phyloP scores from a whole-genome alignment of 2,329 filamentous ascomycete species.

The Monilinia fructigena region DNA sequence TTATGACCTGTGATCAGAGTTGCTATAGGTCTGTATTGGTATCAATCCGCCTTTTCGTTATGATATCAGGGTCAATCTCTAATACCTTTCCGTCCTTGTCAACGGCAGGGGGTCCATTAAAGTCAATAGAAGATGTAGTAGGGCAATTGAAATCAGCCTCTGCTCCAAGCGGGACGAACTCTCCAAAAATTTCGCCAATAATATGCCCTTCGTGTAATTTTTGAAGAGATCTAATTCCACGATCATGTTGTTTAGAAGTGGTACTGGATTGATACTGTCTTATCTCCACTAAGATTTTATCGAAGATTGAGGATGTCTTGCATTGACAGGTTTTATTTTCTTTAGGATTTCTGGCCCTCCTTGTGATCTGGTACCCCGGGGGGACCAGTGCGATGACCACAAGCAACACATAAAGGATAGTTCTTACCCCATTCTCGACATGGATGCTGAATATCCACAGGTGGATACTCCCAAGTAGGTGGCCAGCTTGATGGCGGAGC shows the following conservation, averaged over 20 bases:
- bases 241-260: neutral
- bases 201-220: neutral
- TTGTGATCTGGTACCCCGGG: neutral
- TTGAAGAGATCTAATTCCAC: constrained; percentile 16
- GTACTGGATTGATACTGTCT: constrained; percentile 1
- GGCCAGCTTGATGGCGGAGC: constrained; percentile 3
- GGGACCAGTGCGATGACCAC: constrained; percentile 8
- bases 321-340: neutral
- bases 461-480: constrained; percentile 16
- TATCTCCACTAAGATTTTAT: constrained; percentile 8
- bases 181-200: constrained; percentile 16
- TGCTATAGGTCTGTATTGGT: constrained; percentile 8
- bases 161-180: constrained; percentile 19
- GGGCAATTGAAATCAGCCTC: constrained; percentile 2
- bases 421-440: constrained; percentile 13
- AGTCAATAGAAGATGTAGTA: constrained; percentile 1
- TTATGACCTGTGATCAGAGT: constrained; percentile 14
- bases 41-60: neutral
- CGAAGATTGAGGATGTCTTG: neutral
- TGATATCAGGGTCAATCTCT: neutral
- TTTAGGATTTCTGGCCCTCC: neutral
- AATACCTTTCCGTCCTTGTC: neutral
- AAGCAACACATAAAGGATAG: constrained; percentile 17
- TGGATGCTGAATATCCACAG: constrained; percentile 19
- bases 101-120: constrained; percentile 12